Base-by-base conservation (phyloP, 352 stramenopile genomes). In the Paralagenidium karlingii region DNA sequence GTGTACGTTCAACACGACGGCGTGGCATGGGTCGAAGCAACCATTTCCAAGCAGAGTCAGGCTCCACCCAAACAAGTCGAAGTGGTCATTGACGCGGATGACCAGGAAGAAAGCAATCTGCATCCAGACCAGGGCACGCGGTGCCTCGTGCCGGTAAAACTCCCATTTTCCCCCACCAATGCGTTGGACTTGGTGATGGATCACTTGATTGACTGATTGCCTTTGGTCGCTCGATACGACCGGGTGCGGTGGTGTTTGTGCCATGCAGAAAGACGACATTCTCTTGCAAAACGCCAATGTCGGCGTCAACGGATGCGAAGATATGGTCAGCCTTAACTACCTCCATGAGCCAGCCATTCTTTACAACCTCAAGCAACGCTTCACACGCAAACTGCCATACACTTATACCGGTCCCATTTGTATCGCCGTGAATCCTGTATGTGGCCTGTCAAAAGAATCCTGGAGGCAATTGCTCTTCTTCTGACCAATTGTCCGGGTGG, bases 341-440 rank as follows among this genome's bases (percentile, higher is more conserved):
- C 63, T 96, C 24, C 85, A 96, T 53, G 83, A 95, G 60, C 77
- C 85, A 3, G 82, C 82, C 22, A 94, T 96, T 39, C 58, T 96
- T 18, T 95, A 81, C 61, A 96, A 95, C 63, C 67, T 96, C 26
- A 82, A 89, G 54, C 58, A 76, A 38, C 73, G 85, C 36, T 94
- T 92, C 57, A 63, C 91, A 49, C 60, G 62, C 38, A 63, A 83
- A 38, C 79, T 94, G 49, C 94, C 94, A 0, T 99, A 99, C 69
- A 98, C 94, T 33, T 94, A 96, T 55, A 96, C 94, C 15, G 93
- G 93, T 29, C 81, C 96, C 18, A 98, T 98, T 63, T 91, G 96
- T 52, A 96, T 99, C 46, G 94, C 94, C 18, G 87, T 98, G 24
- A 99, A 99, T 58, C 94, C 94, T 26, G 77, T 91, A 87, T 53